Percentiles rank a stretch among this genome's conserved stretches.
Conservation (phyloP, 805 yeast species). For the Hanseniaspora clermontiae region DNA sequence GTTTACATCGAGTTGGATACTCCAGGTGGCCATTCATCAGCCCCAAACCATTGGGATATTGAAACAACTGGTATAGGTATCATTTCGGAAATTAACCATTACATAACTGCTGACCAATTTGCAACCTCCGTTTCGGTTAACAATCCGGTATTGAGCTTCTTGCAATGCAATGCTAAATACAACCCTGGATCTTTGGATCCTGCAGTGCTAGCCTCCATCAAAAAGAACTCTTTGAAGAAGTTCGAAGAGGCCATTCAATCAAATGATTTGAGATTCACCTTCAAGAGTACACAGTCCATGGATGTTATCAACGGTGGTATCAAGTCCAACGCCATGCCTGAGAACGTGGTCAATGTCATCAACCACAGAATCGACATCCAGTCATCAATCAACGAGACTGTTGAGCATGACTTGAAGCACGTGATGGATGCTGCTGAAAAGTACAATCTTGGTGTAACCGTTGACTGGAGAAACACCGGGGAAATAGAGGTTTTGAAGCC, state of each 20-base stretch:
- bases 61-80: constrained; percentile 73
- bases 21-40: constrained; percentile 45
- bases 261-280: constrained; percentile 19
- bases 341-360: constrained; percentile 33
- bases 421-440: constrained; percentile 13
- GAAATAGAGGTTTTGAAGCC: background rate
- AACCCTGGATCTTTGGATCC: constrained; percentile 20
- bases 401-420: constrained; percentile 27
- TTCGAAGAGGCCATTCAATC: constrained; percentile 22
- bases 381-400: constrained; percentile 34
- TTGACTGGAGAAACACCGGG: constrained; percentile 9
- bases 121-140: constrained; percentile 32
- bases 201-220: constrained; percentile 19
- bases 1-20: constrained; percentile 27
- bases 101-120: constrained; percentile 44
- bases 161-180: constrained; percentile 54
- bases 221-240: constrained; percentile 19
- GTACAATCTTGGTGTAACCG: constrained; percentile 13
- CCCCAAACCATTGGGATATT: constrained; percentile 38
- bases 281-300: constrained; percentile 45
- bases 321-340: constrained; percentile 52
- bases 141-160: constrained; percentile 47
- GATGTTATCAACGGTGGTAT: constrained; percentile 47
- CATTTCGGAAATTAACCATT: constrained; percentile 43
- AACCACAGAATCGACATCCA: constrained; percentile 50